These are phyloP conservation scores for Coemansia sp. DNA, from an alignment of 192 early-diverging fungal species.

Conservation along the genomic window DNA sequence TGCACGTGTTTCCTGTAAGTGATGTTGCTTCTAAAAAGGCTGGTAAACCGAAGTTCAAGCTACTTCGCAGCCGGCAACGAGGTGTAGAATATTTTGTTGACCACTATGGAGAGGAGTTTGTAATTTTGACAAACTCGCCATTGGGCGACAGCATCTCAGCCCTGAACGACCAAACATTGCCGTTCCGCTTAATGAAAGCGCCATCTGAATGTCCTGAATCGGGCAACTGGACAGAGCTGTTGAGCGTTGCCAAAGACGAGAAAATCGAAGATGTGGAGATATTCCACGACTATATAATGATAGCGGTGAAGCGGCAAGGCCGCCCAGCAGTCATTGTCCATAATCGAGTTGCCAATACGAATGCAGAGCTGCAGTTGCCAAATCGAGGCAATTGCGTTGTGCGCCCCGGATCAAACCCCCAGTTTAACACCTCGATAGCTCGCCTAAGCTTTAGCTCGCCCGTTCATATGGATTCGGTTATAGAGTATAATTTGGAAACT, in stretches of 20 bases:
- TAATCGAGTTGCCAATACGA: slow-evolving; percentile 10
- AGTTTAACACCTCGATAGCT: slow-evolving; percentile 51
- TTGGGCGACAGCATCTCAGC: slow-evolving; percentile 4
- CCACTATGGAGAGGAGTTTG: slow-evolving; percentile 59
- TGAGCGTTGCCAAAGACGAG: slow-evolving; percentile 58
- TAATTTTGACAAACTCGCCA: slow-evolving; percentile 49
- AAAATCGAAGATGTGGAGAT: slow-evolving; percentile 77
- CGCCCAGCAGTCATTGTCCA: slow-evolving; percentile 38
- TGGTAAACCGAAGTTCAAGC: slow-evolving; percentile 13
- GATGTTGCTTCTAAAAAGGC: not conserved
- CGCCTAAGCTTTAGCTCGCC: slow-evolving; percentile 58
- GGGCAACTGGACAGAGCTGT: slow-evolving; percentile 59
- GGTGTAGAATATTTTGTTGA: slow-evolving; percentile 75
- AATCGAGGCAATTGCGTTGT: slow-evolving; percentile 54
- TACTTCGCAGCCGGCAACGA: slow-evolving; percentile 57
- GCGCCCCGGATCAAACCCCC: slow-evolving; percentile 58
- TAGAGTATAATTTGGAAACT: slow-evolving; percentile 64
- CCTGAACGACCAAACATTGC: slow-evolving; percentile 38
- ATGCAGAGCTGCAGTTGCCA: slow-evolving; percentile 29
- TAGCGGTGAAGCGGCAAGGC: slow-evolving; percentile 40
- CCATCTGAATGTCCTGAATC: slow-evolving; percentile 35
- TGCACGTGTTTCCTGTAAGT: slow-evolving; percentile 52
- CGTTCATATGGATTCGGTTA: slow-evolving; percentile 61
- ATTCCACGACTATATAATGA: slow-evolving; percentile 53
- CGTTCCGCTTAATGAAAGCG: slow-evolving; percentile 63